These are phyloP conservation scores for Nannochloropsis gaditana DNA, from an alignment of 108 stramenopile species.

Conservation along the genomic window DNA sequence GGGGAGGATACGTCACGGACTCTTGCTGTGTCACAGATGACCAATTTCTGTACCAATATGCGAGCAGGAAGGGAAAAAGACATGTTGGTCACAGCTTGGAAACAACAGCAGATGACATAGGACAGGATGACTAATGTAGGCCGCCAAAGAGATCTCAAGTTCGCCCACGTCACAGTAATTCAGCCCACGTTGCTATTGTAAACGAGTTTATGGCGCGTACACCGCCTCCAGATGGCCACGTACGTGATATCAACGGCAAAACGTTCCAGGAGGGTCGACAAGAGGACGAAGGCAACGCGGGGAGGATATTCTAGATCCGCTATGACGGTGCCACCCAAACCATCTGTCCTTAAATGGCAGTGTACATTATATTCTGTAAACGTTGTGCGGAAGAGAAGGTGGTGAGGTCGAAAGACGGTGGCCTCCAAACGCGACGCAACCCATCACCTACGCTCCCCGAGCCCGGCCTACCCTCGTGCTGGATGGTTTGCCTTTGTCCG, in stretches of 20 bases:
- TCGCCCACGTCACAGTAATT: neutral
- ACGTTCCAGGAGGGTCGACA: conserved; percentile 84
- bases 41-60: conserved; percentile 58
- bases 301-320: conserved; percentile 95
- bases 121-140: neutral
- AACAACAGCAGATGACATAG: neutral
- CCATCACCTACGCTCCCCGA: neutral
- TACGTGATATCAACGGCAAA: conserved; percentile 54
- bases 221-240: neutral
- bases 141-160: neutral
- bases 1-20: conserved; percentile 50
- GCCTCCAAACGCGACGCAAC: conserved; percentile 42
- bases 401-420: no score
- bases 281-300: conserved; percentile 91
- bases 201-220: neutral
- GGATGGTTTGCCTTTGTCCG: conserved; percentile 94
- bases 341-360: conserved; percentile 90
- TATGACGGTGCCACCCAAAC: conserved; percentile 80
- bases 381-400: neutral
- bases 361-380: conserved; percentile 82
- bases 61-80: no score
- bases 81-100: neutral
- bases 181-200: neutral
- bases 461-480: conserved; percentile 59
- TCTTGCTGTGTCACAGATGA: conserved; percentile 50